phyloP scores from a whole-genome alignment of 805 yeast species.

The Pichia thaimueangensis region DNA sequence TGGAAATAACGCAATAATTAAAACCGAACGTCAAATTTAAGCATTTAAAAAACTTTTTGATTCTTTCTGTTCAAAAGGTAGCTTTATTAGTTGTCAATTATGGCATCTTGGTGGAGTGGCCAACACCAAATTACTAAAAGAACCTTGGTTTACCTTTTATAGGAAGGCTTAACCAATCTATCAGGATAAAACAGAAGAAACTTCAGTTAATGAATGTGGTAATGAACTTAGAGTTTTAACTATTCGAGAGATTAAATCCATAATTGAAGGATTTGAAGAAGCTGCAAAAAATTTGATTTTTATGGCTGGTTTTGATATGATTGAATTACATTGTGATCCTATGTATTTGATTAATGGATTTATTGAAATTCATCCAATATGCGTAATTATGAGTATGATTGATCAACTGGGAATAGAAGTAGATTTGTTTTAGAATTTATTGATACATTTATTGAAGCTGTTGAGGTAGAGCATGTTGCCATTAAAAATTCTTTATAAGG shows the following conservation, averaged over 20 bases:
- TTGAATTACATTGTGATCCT: slow-evolving; percentile 38
- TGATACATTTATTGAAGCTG: slow-evolving; percentile 41
- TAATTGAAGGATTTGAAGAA: slow-evolving; percentile 33
- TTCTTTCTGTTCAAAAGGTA: slow-evolving; percentile 44
- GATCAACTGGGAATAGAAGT: slow-evolving; percentile 37
- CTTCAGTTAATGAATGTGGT: slow-evolving; percentile 29
- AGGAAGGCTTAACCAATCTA: slow-evolving; percentile 36
- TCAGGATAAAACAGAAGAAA: slow-evolving; percentile 32
- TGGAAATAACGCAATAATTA: slow-evolving; percentile 43
- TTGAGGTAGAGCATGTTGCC: slow-evolving; percentile 46
- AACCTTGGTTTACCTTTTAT: slow-evolving; percentile 30
- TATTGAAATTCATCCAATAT: slow-evolving; percentile 31
- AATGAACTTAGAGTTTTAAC: slow-evolving; percentile 44
- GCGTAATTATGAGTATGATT: slow-evolving; percentile 41
- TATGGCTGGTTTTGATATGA: slow-evolving; percentile 35
- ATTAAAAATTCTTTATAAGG: slow-evolving; percentile 46
- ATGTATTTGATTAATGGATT: slow-evolving; percentile 37
- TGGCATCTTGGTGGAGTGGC: slow-evolving; percentile 45
- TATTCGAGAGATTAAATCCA: slow-evolving; percentile 35
- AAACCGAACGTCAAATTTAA: slow-evolving; percentile 38
- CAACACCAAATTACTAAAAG: slow-evolving; percentile 31
- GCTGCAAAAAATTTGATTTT: slow-evolving; percentile 38
- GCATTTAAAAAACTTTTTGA: slow-evolving; percentile 46
- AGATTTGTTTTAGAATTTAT: slow-evolving; percentile 40
- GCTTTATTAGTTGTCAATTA: slow-evolving; percentile 42